Evolutionary conservation across 2,329 filamentous ascomycete species (phyloP).

Genomic region (Colletotrichum sp.): DNA sequence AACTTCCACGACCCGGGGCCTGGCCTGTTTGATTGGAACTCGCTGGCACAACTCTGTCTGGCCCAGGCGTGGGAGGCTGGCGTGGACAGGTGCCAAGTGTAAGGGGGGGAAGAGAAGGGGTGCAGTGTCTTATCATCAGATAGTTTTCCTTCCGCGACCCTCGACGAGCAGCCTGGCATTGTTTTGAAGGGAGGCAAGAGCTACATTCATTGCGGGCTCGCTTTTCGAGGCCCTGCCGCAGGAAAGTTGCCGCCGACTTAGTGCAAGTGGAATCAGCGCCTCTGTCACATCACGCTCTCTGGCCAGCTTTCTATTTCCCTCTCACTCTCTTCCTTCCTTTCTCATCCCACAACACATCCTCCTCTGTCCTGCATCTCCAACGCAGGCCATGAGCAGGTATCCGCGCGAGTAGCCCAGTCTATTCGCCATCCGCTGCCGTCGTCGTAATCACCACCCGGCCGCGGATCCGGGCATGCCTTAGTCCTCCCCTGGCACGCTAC

Average conservation of each 20-base stretch:
- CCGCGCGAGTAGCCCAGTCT: not conserved
- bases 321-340: not conserved
- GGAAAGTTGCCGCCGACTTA: not conserved
- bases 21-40: constrained; percentile 1
- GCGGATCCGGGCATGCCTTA: not conserved
- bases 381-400: not conserved
- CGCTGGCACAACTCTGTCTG: not conserved
- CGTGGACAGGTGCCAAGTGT: constrained; percentile 2
- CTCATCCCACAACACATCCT: not conserved
- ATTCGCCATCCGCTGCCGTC: not conserved
- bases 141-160: not conserved
- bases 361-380: not conserved
- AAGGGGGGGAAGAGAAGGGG: not conserved
- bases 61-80: not conserved
- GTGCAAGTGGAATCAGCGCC: not conserved
- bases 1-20: not conserved
- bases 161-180: not conserved
- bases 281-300: not conserved
- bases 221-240: not conserved
- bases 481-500: not conserved
- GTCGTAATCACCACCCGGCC: not conserved
- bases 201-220: not conserved
- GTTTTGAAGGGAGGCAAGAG: not conserved
- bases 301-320: not conserved
- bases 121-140: constrained; percentile 3